These are phyloP conservation scores for Salvia rosmarinus DNA, from an alignment of 257 asterid genomes.

Conservation along the genomic window DNA sequence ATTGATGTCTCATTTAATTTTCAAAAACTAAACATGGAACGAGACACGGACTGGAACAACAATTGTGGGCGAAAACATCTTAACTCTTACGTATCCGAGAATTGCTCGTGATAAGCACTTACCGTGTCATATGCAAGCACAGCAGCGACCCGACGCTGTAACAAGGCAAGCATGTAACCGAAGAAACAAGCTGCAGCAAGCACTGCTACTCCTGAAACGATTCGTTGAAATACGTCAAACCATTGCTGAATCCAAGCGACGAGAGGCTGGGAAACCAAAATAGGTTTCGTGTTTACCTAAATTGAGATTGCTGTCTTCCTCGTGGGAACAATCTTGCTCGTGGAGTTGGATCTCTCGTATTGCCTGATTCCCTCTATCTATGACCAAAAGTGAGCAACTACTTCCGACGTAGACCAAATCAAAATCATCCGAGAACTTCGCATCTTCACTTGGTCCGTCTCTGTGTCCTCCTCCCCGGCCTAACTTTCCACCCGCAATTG, in stretches of 20 bases:
- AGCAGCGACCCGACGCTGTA: slow-evolving; percentile 64
- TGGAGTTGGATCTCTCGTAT: slow-evolving; percentile 89
- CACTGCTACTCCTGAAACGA: slow-evolving; percentile 73
- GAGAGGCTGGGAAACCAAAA: not conserved
- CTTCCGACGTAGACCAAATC: slow-evolving; percentile 73
- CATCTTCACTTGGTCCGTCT: slow-evolving; percentile 97
- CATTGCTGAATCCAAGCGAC: not conserved
- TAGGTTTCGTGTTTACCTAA: slow-evolving; percentile 48
- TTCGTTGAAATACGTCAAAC: not conserved
- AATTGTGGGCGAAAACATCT: not conserved
- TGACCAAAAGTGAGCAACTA: slow-evolving; percentile 81
- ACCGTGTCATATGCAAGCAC: slow-evolving; percentile 58
- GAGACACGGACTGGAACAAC: not conserved
- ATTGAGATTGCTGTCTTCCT: slow-evolving; percentile 58
- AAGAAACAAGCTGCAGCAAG: slow-evolving; percentile 78
- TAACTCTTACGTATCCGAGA: not conserved
- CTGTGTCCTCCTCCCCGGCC: slow-evolving; percentile 81
- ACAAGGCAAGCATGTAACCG: slow-evolving; percentile 86
- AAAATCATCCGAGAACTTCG: slow-evolving; percentile 81
- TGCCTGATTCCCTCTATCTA: slow-evolving; percentile 92
- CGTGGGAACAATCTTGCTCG: slow-evolving; percentile 74
- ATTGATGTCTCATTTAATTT: not conserved
- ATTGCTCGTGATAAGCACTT: slow-evolving; percentile 34
- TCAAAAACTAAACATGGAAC: not conserved
- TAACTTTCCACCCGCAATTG: slow-evolving; percentile 86